Conservation (phyloP, 1,284 basidiomycete species). For the Hymenochaete sp. region DNA sequence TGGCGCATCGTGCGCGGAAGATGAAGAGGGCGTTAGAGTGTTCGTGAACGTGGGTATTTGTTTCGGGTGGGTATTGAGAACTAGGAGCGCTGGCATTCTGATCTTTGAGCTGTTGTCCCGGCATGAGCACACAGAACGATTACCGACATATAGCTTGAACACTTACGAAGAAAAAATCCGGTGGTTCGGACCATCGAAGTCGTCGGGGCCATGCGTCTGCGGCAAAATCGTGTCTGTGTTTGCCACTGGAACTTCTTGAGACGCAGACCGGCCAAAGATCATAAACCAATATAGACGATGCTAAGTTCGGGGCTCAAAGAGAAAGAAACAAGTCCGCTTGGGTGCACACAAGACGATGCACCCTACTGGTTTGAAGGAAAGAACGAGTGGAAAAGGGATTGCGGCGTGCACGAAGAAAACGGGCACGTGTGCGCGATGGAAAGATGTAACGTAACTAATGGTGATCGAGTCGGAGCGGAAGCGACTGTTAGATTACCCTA, state of each 20-base stretch:
- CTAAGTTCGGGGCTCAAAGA: neutral
- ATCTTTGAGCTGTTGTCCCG: neutral
- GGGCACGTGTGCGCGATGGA: no score
- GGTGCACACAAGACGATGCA: neutral
- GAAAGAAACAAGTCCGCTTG: neutral
- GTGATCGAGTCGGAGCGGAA: neutral
- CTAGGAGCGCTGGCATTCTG: neutral
- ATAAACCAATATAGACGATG: neutral
- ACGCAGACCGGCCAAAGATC: conserved; percentile 1
- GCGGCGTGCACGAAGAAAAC: no score
- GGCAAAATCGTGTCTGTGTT: conserved; percentile 7
- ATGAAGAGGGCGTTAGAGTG: neutral
- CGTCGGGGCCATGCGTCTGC: neutral
- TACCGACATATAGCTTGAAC: neutral
- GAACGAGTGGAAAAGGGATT: neutral
- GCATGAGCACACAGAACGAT: neutral
- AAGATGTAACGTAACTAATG: neutral
- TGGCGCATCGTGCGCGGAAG: neutral
- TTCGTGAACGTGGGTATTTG: neutral
- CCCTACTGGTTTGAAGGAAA: neutral
- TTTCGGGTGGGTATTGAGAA: neutral
- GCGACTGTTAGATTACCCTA: neutral
- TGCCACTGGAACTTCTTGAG: conserved; percentile 4
- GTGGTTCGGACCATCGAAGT: neutral
- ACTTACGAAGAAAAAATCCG: neutral